Evolutionary conservation across 345 rosid species (phyloP).

Genomic region (Gossypium thurberi): DNA sequence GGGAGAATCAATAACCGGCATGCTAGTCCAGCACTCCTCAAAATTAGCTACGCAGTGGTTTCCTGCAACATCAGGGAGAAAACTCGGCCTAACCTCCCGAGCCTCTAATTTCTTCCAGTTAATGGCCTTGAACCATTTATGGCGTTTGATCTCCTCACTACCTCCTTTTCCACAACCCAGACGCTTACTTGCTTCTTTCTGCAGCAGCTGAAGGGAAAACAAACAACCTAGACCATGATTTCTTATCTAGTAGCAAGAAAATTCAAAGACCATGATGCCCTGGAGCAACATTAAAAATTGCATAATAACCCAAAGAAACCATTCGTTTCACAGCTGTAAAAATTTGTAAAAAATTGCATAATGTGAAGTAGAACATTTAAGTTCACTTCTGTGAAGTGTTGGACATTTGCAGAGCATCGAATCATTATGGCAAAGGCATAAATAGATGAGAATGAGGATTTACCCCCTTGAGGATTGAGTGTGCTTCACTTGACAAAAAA

Average conservation of each 20-base stretch:
- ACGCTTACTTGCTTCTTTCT: constrained; percentile 38
- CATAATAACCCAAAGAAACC: background rate
- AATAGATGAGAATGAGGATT: background rate
- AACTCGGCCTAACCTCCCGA: constrained; percentile 42
- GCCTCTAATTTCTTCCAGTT: constrained; percentile 49
- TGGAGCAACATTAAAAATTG: background rate
- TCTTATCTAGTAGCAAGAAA: background rate
- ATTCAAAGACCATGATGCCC: background rate
- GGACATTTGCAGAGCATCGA: constrained; percentile 1
- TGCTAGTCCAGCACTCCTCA: constrained; percentile 44
- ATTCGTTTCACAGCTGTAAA: background rate
- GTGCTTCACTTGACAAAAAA: constrained; percentile 43
- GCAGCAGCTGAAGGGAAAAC: constrained; percentile 32
- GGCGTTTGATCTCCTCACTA: constrained; percentile 39
- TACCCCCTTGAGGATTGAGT: constrained; percentile 44
- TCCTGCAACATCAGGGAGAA: constrained; percentile 46
- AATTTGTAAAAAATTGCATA: background rate
- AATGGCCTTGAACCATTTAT: constrained; percentile 44
- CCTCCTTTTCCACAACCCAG: constrained; percentile 39
- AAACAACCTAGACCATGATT: background rate
- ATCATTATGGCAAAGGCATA: background rate
- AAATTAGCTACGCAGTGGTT: constrained; percentile 45
- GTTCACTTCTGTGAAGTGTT: background rate
- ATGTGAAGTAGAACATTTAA: background rate
- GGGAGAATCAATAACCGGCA: constrained; percentile 44